Evolutionary conservation across 805 yeast genomes (phyloP), one percentile per base, ranked within the genome.

Genomic region (Cyberlindnera petersonii): DNA sequence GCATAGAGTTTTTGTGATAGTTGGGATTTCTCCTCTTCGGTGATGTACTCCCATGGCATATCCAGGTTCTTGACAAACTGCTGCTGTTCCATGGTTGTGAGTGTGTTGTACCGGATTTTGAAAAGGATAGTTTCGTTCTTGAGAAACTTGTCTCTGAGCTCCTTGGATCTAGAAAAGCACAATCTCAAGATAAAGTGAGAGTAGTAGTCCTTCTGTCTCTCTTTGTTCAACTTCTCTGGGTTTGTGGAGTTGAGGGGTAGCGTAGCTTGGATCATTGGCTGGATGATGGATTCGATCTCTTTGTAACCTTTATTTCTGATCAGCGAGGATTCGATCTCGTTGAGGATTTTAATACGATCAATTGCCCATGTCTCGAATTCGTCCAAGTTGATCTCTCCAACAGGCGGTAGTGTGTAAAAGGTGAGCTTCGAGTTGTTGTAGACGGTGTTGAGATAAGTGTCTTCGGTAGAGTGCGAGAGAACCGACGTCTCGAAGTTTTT

Each of bases 301-400:
- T 74, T 75, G 33, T 74, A 56, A 1, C 73, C 60, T 52, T 79
- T 77, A 43, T 80, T 79, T 50, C 94, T 71, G 18, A 82, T 77
- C 30, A 72, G 54, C 47, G 84, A 76, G 1, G 86, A 74, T 54
- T 91, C 97, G 35, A 93, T 81, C 56, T 87, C 96, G 39, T 88
- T 74, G 42, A 93, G 68, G 8, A 93, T 76, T 55, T 82, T 79
- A 46, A 91, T 69, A 43, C 99, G 67, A 55, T 91, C 98, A 39
- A 93, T 82, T 5, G 98, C 98, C 96, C 97, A 93, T 5, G 72
- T 71, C 63, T 93, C 98, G 61, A 93, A 93, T 53, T 93, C 86
- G 47, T 89, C 97, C 14, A 93, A 62, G 0, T 97, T 86, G 52
- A 93, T 80, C 61, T 93, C 98, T 11, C 81, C 79, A 23, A 72